Base-by-base conservation (phyloP, 768 basidiomycete species). In the Strobilomyces echinocephalus region DNA sequence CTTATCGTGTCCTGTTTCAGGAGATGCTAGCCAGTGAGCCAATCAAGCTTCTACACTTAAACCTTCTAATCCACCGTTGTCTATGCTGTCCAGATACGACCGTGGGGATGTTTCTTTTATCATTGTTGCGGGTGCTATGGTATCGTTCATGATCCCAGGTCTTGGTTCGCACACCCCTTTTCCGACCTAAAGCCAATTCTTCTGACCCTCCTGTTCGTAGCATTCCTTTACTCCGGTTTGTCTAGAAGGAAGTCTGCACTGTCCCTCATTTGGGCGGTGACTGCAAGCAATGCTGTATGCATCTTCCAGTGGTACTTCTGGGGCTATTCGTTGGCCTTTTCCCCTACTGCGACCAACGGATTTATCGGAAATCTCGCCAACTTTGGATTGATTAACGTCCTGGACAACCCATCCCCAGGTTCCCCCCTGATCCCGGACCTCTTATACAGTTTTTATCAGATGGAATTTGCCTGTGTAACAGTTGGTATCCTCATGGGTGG, bases 301-400 rank as follows among this genome's bases (percentile, higher is more conserved):
- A 84, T 89, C 53, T 84, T 89, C 67, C 85, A 88, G 63, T 91
- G 88, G 88, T 91, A 79, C 67, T 76, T 84, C 70, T 86, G 85
- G 84, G 85, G 85, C 69, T 95, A 93, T 72, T 87, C 81, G 1
- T 76, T 95, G 31, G 87, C 90, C 1, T 95, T 95, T 72, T 91
- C 89, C 4, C 76, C 84, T 2, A 77, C 86, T 3, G 83, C 85
- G 4, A 84, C 82, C 49, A 85, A 87, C 66, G 81, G 87, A 31
- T 85, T 74, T 72, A 90, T 91, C 54, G 88, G 88, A 41, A 83
- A 95, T 69, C 80, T 97, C 21, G 75, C 75, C 35, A 82, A 90
- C 70, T 88, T 94, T 60, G 90, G 87, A 20, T 74, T 95, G 40
- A 76, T 80, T 50, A 74, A 83, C 53, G 91, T 93, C 28, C 76